Conservation (phyloP, 1,139 yeast species). For the Suzukiozyma palmioleophila region DNA sequence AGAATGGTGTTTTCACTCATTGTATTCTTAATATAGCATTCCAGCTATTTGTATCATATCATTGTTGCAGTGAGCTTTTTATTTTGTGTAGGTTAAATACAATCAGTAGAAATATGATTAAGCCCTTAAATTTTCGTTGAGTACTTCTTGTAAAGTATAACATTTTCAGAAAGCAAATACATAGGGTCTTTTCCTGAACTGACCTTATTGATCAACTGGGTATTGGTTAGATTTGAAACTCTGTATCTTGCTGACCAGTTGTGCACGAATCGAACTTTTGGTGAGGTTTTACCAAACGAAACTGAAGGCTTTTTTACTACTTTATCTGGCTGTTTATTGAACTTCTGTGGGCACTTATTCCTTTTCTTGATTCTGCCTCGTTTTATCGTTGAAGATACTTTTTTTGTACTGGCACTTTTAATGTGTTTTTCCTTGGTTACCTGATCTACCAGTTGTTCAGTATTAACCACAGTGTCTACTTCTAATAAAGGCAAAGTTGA, state of each 20-base stretch:
- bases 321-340: too few species aligned
- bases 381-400: too few species aligned
- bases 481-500: too few species aligned
- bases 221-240: conserved; percentile 4
- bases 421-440: too few species aligned
- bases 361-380: too few species aligned
- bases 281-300: neutral
- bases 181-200: conserved; percentile 16
- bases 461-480: too few species aligned
- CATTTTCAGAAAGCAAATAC: conserved; percentile 9
- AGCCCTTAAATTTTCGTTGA: neutral
- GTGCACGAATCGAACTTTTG: neutral
- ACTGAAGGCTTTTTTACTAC: too few species aligned
- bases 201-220: conserved; percentile 8
- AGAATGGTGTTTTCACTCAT: too few species aligned
- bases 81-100: neutral
- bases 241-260: neutral
- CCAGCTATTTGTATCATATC: neutral
- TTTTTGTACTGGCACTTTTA: too few species aligned
- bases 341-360: too few species aligned
- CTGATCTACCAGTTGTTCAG: too few species aligned
- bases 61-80: neutral
- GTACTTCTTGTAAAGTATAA: neutral
- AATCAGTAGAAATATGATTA: neutral
- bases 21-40: neutral